Evolutionary conservation across 352 stramenopile species (phyloP), one percentile per base, ranked within the genome.

Genomic region (Salisapilia sapeloensis): DNA sequence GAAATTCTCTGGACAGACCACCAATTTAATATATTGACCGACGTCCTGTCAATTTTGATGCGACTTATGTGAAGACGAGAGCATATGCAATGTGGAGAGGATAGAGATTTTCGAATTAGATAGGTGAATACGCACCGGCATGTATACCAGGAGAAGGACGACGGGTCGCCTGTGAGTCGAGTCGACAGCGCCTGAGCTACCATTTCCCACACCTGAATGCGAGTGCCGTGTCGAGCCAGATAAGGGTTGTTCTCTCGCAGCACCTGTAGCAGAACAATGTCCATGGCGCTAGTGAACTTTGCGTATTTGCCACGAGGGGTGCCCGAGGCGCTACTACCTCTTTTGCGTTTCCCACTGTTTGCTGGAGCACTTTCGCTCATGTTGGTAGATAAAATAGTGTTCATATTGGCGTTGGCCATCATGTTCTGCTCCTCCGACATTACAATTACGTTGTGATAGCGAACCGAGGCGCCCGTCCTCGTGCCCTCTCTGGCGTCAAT

Each of bases 81-180:
- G 32, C 3, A 2, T 27, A 1, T 46, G 10, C 24, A 13, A 28
- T 13, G 13, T 28, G 10, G n/a, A n/a, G n/a, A n/a, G n/a, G n/a
- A n/a, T n/a, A n/a, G n/a, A n/a, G n/a, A n/a, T n/a, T n/a, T n/a
- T n/a, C n/a, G n/a, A n/a, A n/a, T n/a, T n/a, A n/a, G n/a, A n/a
- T n/a, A n/a, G n/a, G n/a, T n/a, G n/a, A 23, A 2, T 4, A 51
- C 65, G 20, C 32, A 89, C 69, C 69, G 59, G 38, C 72, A 89
- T 13, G 71, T 84, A 44, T 89, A 69, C 69, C 72, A 89, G 18
- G 65, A 80, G 46, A 66, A 84, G n/a, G 64, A 62, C 11, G 51
- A 45, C 2, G 56, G 50, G 50, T 84, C 81, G 45, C 84, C 66
- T 24, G 66, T 70, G 18, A 79, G 38, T 33, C 55, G 50, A 20